Percentiles rank a stretch among this genome's conserved stretches.
These are phyloP conservation scores for Tricharina praecox DNA, from an alignment of 495 filamentous ascomycete genomes.

Conservation along the genomic window DNA sequence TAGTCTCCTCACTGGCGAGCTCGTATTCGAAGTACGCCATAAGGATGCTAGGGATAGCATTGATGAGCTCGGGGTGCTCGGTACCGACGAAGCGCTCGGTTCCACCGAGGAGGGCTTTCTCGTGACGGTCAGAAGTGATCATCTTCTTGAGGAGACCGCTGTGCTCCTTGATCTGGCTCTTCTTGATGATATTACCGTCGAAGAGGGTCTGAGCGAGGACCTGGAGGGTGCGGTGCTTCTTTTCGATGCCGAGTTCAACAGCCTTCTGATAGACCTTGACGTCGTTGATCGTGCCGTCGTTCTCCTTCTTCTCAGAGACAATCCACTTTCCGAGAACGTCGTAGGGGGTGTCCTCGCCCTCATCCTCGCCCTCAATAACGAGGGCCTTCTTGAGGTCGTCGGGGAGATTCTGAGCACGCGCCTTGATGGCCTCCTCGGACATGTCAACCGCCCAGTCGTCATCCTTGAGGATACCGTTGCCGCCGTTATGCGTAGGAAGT, in stretches of 20 bases:
- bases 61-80: conserved; percentile 59
- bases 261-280: conserved; percentile 91
- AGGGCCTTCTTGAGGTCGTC: conserved; percentile 80
- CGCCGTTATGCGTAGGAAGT: conserved; percentile 36
- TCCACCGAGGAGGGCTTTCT: conserved; percentile 95
- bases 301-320: conserved; percentile 50
- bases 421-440: conserved; percentile 84
- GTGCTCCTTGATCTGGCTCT: conserved; percentile 58
- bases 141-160: conserved; percentile 80
- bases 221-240: conserved; percentile 81
- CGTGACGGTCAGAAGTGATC: conserved; percentile 74
- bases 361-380: conserved; percentile 67
- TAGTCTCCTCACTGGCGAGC: conserved; percentile 65
- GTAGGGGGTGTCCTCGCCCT: conserved; percentile 68
- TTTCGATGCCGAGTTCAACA: conserved; percentile 84
- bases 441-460: conserved; percentile 91
- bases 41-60: conserved; percentile 68
- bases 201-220: conserved; percentile 91
- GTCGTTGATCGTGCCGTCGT: conserved; percentile 60
- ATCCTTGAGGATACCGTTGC: conserved; percentile 52
- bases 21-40: conserved; percentile 77
- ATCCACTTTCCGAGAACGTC: conserved; percentile 93
- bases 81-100: conserved; percentile 82
- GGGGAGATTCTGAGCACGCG: conserved; percentile 77
- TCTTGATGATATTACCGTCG: conserved; percentile 65